Conservation (phyloP, 805 yeast genomes). For the Candida krabiensis region DNA sequence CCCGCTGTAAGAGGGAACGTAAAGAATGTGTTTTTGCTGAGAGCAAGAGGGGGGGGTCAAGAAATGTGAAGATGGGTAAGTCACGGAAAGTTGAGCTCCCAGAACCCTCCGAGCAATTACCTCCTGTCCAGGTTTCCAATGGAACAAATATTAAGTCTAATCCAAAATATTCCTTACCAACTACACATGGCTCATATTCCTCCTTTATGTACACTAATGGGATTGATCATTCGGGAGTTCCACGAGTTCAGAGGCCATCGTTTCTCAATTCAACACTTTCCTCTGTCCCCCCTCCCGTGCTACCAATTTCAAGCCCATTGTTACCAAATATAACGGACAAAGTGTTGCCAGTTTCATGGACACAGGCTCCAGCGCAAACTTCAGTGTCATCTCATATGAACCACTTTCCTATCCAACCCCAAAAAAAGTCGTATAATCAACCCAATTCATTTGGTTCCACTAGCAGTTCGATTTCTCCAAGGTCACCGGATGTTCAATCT, state of each 20-base stretch:
- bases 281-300: conserved; percentile 2
- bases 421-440: background rate
- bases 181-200: background rate
- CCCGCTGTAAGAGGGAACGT: conserved; percentile 79
- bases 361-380: background rate
- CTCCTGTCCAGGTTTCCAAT: background rate
- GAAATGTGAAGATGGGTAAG: conserved; percentile 35
- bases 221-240: background rate
- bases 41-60: conserved; percentile 52
- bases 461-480: background rate
- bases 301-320: background rate
- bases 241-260: background rate
- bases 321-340: background rate
- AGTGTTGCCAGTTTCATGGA: background rate
- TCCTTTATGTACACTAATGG: background rate
- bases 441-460: background rate
- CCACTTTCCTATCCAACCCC: background rate
- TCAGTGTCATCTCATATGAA: background rate
- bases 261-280: background rate
- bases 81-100: conserved; percentile 14
- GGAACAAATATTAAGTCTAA: background rate
- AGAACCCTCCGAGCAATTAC: background rate
- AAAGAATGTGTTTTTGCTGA: conserved; percentile 70
- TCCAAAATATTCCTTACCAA: background rate
- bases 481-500: background rate